phyloP scores from a whole-genome alignment of 1,139 yeast species.

The Geotrichum australiense region DNA sequence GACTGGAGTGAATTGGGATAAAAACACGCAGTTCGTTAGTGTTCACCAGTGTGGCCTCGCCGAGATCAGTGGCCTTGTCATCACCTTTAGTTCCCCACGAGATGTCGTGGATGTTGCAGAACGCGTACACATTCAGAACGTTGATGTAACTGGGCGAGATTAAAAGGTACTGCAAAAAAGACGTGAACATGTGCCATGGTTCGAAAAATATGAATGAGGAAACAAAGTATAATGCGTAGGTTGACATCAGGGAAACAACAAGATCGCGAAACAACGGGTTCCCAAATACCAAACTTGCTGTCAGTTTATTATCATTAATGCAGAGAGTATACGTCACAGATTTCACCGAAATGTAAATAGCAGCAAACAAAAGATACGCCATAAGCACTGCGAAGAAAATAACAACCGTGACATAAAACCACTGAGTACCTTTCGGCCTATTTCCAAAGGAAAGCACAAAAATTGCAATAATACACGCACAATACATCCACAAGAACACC shows the following conservation, averaged over 20 bases:
- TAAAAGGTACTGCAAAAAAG: constrained; percentile 62
- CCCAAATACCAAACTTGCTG: constrained; percentile 45
- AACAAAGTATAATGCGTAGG: constrained; percentile 71
- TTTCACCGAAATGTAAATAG: constrained; percentile 72
- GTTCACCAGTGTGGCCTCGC: constrained; percentile 53
- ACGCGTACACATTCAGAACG: constrained; percentile 73
- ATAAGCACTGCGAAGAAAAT: constrained; percentile 83
- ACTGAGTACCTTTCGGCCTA: constrained; percentile 86
- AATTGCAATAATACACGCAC: constrained; percentile 82
- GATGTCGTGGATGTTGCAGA: constrained; percentile 79
- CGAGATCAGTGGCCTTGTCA: constrained; percentile 56
- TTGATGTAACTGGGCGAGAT: constrained; percentile 72
- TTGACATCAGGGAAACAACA: constrained; percentile 76
- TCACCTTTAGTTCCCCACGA: constrained; percentile 87
- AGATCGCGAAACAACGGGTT: constrained; percentile 72
- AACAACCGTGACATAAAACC: constrained; percentile 75
- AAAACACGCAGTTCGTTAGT: constrained; percentile 53
- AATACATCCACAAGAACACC: constrained; percentile 79
- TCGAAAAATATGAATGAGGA: constrained; percentile 71
- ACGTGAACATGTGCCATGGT: constrained; percentile 73
- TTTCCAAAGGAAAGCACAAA: constrained; percentile 91
- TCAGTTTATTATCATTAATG: constrained; percentile 40
- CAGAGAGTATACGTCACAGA: constrained; percentile 47
- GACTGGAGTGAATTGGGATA: constrained; percentile 57
- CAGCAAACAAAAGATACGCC: constrained; percentile 89